These are phyloP conservation scores for Cenchrus americanus DNA, from an alignment of 176 grass and related monocot species.

Conservation along the genomic window DNA sequence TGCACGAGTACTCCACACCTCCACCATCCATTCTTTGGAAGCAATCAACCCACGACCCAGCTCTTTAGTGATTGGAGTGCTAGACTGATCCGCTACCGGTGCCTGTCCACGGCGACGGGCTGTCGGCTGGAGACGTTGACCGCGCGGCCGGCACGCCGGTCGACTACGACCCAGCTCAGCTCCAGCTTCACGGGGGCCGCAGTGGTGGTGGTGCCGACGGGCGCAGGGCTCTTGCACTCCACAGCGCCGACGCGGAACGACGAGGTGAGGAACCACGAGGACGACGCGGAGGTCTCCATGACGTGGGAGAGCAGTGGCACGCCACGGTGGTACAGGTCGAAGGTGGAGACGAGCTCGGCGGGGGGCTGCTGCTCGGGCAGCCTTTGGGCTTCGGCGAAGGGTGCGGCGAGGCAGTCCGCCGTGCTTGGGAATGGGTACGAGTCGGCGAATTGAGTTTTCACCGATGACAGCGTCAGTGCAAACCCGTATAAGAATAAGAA, in stretches of 20 bases:
- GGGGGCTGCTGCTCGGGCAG: neutral
- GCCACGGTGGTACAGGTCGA: slow-evolving; percentile 53
- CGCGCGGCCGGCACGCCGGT: slow-evolving; percentile 30
- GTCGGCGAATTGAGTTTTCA: too few species aligned
- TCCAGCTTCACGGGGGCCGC: slow-evolving; percentile 49
- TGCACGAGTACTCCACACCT: too few species aligned
- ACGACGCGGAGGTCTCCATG: slow-evolving; percentile 38
- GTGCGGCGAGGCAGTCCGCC: neutral
- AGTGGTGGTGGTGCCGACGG: neutral
- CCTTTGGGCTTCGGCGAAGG: neutral
- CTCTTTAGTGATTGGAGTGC: too few species aligned
- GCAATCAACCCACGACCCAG: too few species aligned
- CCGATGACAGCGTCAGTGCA: too few species aligned
- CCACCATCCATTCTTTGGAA: too few species aligned
- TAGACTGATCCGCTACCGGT: slow-evolving; percentile 70
- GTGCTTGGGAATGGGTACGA: slow-evolving; percentile 48
- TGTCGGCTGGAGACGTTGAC: slow-evolving; percentile 59
- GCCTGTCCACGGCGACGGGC: slow-evolving; percentile 54
- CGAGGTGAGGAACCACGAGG: slow-evolving; percentile 61
- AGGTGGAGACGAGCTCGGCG: slow-evolving; percentile 51
- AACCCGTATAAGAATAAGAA: too few species aligned
- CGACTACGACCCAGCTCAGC: slow-evolving; percentile 60
- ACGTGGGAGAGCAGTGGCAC: slow-evolving; percentile 43
- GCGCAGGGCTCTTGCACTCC: slow-evolving; percentile 17
- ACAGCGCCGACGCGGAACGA: slow-evolving; percentile 62